Base-by-base conservation (phyloP, 306 rosid species). In the Prunus campanulata region DNA sequence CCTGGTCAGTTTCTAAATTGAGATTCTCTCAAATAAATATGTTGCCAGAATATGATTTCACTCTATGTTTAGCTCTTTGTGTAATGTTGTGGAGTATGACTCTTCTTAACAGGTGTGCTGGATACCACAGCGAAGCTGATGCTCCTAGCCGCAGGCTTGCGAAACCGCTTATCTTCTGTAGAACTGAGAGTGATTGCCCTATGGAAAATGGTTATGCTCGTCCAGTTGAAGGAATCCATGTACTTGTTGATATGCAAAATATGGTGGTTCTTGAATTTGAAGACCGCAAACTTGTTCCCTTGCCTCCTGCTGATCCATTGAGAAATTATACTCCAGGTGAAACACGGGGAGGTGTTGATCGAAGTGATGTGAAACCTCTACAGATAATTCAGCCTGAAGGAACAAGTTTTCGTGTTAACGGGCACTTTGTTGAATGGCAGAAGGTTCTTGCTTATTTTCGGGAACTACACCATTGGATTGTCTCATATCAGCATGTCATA, bases 131-230 rank as follows among this genome's bases (percentile, higher is more conserved):
- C 76, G 93, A 87, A 32, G 96, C 80, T 72, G 96, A 91, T 86
- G 87, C 96, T 84, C 96, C 96, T 47, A 89, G 92, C 81, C 92
- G 88, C 75, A 84, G 96, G 79, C 96, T 91, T 81, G 96, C 96
- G 14, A 91, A 91, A 67, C 96, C 96, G 3, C 89, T 89, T 16
- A 47, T 91, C 84, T 91, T 91, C 81, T 91, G 96, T 74, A 84
- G 93, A 79, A 89, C 96, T 55, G 96, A 91, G 89, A 91, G 96
- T 70, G 96, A 91, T 84, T 91, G 92, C 74, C 96, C 93, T 39
- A 81, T 91, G 86, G 96, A 91, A 84, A 91, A 91, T 81, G 96
- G 96, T 47, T 91, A 91, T 87, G 93, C 96, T 32, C 96, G 93
- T 68, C 96, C 96, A 3, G 93, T 91, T 39, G 96, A 91, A 80